Evolutionary conservation across 169 alveolate species (phyloP), one percentile per base, ranked within the genome.

Genomic region (Eimeria zaria): DNA sequence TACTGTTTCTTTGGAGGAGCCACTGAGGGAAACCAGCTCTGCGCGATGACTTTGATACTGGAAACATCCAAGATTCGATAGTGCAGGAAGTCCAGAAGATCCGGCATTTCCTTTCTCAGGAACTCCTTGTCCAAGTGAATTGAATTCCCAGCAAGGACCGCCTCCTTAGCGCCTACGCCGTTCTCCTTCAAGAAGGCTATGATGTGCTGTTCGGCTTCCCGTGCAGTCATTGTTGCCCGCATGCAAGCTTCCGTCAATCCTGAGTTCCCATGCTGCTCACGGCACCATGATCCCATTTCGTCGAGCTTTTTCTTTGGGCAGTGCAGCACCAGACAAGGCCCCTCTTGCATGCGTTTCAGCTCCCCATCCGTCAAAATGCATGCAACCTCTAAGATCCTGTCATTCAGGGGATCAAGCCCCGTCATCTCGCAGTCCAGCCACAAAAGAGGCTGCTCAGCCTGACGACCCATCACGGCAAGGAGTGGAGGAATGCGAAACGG

Each of bases 371-470:
- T 98, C 46, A 98, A 96, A 20, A 98, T 91, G n/a, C 97, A 97
- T 22, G 99, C 98, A 39, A 98, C 97, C 96, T 98, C 99, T 41
- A 98, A 80, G 0, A 98, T 97, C 85, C 95, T 74, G 95, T 98
- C 98, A 14, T 81, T 96, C 20, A 69, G 44, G 1, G 97, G 89
- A 51, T 98, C 97, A 4, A 98, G 96, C 2, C 99, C 99, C 48
- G 99, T 98, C 98, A 98, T 98, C 96, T 98, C 99, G 48, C 97
- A 93, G 85, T 98, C 99, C 22, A 98, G 87, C 99, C 99, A 98
- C 91, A 96, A 60, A 7, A 96, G 89, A 58, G 97, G 97, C 27
- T 53, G 48, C 87, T 95, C 85, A 83, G 58, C 18, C 22, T 48
- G 53, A 24, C 74, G 33, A 53, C 76, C 73, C 91, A 51, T 51